A percentile compares a stretch with the other conserved stretches of the same genome.
phyloP scores from a whole-genome alignment of 495 filamentous ascomycete species.

The Aspergillus hancockii region DNA sequence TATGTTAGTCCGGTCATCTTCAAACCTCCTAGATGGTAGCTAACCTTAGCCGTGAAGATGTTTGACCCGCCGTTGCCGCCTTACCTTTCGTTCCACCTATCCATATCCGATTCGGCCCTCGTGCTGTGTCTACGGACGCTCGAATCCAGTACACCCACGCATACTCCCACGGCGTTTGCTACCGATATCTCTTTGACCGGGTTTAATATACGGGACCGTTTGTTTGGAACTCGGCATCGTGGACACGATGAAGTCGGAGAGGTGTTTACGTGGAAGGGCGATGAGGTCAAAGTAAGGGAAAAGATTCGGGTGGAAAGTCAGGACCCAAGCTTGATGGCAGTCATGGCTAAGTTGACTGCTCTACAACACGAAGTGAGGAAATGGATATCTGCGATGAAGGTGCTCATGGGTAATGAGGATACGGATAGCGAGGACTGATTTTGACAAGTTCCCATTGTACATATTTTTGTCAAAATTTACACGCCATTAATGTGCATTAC shows the following conservation, averaged over 20 bases:
- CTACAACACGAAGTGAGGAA: conserved; percentile 71
- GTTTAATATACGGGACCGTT: conserved; percentile 57
- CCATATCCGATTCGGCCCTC: conserved; percentile 74
- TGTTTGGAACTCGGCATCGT: conserved; percentile 55
- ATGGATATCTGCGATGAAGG: conserved; percentile 68
- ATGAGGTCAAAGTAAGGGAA: conserved; percentile 82
- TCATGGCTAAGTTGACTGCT: conserved; percentile 83
- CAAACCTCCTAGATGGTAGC: neutral
- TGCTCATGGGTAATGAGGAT: conserved; percentile 72
- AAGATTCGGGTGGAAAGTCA: conserved; percentile 89
- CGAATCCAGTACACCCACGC: conserved; percentile 60
- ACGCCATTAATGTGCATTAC: neutral
- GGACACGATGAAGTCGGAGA: conserved; percentile 82
- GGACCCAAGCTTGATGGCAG: conserved; percentile 84
- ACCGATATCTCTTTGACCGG: conserved; percentile 53
- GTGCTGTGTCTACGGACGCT: conserved; percentile 79
- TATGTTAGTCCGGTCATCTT: conserved; percentile 26
- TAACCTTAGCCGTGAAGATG: conserved; percentile 24
- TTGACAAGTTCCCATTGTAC: neutral
- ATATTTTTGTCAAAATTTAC: neutral
- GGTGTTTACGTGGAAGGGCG: conserved; percentile 65
- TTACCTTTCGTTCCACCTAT: conserved; percentile 71
- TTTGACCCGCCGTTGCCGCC: conserved; percentile 62
- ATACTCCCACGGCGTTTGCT: conserved; percentile 61
- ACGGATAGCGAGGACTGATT: conserved; percentile 37